Percentiles rank a stretch among this genome's conserved stretches.
Evolutionary conservation across 1,139 yeast genomes (phyloP).

Genomic region (Komagataea norvegica): DNA sequence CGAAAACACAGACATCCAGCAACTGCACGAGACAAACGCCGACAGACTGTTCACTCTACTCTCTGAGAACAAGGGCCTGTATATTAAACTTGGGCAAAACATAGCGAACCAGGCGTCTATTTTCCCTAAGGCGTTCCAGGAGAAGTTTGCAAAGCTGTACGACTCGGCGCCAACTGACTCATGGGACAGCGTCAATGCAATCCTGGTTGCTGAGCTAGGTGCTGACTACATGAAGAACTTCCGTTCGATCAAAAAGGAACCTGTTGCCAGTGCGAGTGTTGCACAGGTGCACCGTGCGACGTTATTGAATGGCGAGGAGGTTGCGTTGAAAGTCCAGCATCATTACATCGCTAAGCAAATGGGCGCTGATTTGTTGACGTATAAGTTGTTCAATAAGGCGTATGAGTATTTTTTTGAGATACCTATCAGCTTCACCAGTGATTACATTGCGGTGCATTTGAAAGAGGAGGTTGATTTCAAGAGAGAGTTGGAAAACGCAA

Average conservation of each 20-base stretch:
- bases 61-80: constrained; percentile 60
- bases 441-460: constrained; percentile 55
- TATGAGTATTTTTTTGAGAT: constrained; percentile 59
- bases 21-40: constrained; percentile 58
- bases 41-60: constrained; percentile 50
- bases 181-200: constrained; percentile 49
- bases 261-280: constrained; percentile 96
- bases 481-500: constrained; percentile 52
- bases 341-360: constrained; percentile 93
- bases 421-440: constrained; percentile 55
- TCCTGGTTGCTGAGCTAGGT: constrained; percentile 62
- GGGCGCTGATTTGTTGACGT: constrained; percentile 77
- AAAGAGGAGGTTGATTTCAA: constrained; percentile 57
- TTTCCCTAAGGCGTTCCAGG: constrained; percentile 75
- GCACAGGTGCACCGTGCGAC: constrained; percentile 94
- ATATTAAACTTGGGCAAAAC: constrained; percentile 79
- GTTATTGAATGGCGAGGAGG: constrained; percentile 55
- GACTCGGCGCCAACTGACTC: constrained; percentile 68
- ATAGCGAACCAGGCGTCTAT: constrained; percentile 77
- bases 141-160: constrained; percentile 63
- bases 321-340: constrained; percentile 92
- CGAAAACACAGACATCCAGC: constrained; percentile 40
- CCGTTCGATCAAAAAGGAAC: constrained; percentile 72
- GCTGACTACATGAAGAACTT: constrained; percentile 67
- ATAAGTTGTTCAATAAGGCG: constrained; percentile 45